phyloP scores from a whole-genome alignment of 2,329 filamentous ascomycete species.

The Colletotrichum sp. region DNA sequence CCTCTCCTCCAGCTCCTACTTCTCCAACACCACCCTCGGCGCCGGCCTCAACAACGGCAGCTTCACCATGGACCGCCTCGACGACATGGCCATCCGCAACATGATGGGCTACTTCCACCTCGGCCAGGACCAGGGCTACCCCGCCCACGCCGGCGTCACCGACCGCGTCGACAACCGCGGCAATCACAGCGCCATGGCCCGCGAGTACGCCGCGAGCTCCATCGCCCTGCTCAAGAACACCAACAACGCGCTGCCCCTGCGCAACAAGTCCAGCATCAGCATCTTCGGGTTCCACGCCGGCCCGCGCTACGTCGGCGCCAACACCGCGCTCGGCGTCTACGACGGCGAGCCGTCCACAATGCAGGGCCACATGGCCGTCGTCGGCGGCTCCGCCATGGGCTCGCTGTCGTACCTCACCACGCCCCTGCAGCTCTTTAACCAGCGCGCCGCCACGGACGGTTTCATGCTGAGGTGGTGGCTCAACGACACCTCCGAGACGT shows the following conservation, averaged over 20 bases:
- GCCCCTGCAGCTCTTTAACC: constrained; percentile 62
- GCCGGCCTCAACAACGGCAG: constrained; percentile 66
- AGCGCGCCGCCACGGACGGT: constrained; percentile 71
- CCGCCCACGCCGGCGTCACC: constrained; percentile 49
- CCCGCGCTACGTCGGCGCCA: constrained; percentile 52
- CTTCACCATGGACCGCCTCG: constrained; percentile 57
- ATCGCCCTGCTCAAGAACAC: constrained; percentile 79
- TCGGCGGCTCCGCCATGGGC: constrained; percentile 31
- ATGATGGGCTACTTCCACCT: constrained; percentile 57
- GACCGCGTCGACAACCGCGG: constrained; percentile 68
- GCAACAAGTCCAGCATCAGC: constrained; percentile 33
- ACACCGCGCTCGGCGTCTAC: constrained; percentile 63
- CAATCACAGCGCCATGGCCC: constrained; percentile 53
- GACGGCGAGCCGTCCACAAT: constrained; percentile 45
- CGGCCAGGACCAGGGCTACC: constrained; percentile 59
- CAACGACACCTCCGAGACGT: constrained; percentile 50
- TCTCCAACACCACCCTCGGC: constrained; percentile 60
- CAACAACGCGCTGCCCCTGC: constrained; percentile 65
- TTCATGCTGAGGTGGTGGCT: constrained; percentile 70
- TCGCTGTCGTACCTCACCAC: constrained; percentile 52
- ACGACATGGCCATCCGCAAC: constrained; percentile 68
- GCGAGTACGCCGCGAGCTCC: constrained; percentile 54
- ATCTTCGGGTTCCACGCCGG: constrained; percentile 41
- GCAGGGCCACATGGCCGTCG: constrained; percentile 49
- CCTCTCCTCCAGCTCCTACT: constrained; percentile 48